Conservation (phyloP, 2,329 filamentous ascomycete species). For the Arthrinium puccinioides region DNA sequence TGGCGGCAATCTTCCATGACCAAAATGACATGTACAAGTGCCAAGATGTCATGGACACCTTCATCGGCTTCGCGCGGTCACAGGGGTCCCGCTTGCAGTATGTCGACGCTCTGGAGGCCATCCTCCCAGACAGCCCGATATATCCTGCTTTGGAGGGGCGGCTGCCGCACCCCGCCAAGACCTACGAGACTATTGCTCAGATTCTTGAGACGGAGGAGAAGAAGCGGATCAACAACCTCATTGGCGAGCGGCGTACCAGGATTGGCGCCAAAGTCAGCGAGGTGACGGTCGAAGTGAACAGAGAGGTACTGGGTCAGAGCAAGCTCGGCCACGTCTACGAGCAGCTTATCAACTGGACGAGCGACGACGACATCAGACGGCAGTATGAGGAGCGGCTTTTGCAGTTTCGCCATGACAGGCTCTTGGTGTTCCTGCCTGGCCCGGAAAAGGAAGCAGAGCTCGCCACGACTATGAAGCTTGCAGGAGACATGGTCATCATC, state of each 20-base stretch:
- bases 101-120: constrained; percentile 65
- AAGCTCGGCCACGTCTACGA: constrained; percentile 74
- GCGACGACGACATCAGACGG: constrained; percentile 76
- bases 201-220: constrained; percentile 82
- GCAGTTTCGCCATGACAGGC: constrained; percentile 69
- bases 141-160: constrained; percentile 80
- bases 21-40: constrained; percentile 57
- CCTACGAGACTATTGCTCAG: constrained; percentile 75
- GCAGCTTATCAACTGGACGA: constrained; percentile 82
- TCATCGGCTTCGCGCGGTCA: constrained; percentile 64
- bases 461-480: constrained; percentile 65
- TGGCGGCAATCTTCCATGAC: constrained; percentile 69
- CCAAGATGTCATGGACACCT: constrained; percentile 69
- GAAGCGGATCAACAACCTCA: constrained; percentile 80
- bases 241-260: constrained; percentile 80
- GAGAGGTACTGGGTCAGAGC: constrained; percentile 72
- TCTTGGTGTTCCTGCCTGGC: constrained; percentile 60
- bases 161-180: constrained; percentile 69
- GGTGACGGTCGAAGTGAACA: constrained; percentile 80
- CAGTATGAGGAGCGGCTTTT: constrained; percentile 87
- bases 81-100: constrained; percentile 69
- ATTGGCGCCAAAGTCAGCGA: constrained; percentile 77
- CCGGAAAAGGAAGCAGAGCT: constrained; percentile 63
- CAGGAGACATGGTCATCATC: constrained; percentile 92
- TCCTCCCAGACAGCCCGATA: constrained; percentile 73